These are phyloP conservation scores for Camillea tinctor DNA, from an alignment of 2,329 filamentous ascomycete species.

Conservation along the genomic window DNA sequence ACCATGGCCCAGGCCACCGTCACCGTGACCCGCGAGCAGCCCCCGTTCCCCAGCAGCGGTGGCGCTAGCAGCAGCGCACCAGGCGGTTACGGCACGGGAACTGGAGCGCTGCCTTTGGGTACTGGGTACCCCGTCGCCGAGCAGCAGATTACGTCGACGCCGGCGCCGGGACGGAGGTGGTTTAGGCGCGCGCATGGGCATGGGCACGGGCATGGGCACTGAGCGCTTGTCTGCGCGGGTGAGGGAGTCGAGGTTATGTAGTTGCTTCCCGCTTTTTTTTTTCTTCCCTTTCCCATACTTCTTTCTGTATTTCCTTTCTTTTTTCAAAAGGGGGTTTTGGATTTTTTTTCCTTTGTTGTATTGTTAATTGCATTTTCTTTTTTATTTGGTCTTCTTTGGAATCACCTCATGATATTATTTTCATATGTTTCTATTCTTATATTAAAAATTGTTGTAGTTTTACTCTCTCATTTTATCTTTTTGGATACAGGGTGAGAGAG, in stretches of 20 bases:
- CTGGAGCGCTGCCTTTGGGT: not conserved
- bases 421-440: no score
- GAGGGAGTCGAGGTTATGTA: no score
- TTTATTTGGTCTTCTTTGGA: no score
- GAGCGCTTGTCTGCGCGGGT: no score
- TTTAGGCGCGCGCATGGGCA: not conserved
- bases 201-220: constrained; percentile 2
- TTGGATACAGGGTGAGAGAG: no score
- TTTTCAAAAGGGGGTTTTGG: not conserved
- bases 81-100: not conserved
- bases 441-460: no score
- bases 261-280: no score
- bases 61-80: constrained; percentile 13
- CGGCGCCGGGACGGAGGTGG: not conserved
- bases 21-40: constrained; percentile 27
- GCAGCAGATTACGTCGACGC: not conserved
- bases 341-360: not conserved
- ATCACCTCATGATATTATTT: no score
- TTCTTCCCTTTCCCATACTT: no score
- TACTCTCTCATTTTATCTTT: no score
- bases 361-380: no score
- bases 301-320: not conserved
- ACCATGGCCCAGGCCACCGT: constrained; percentile 16
- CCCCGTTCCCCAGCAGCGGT: constrained; percentile 25
- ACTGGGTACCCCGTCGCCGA: not conserved